Conservation (phyloP, 163 green algal genomes). For the Chloromonas sp. region DNA sequence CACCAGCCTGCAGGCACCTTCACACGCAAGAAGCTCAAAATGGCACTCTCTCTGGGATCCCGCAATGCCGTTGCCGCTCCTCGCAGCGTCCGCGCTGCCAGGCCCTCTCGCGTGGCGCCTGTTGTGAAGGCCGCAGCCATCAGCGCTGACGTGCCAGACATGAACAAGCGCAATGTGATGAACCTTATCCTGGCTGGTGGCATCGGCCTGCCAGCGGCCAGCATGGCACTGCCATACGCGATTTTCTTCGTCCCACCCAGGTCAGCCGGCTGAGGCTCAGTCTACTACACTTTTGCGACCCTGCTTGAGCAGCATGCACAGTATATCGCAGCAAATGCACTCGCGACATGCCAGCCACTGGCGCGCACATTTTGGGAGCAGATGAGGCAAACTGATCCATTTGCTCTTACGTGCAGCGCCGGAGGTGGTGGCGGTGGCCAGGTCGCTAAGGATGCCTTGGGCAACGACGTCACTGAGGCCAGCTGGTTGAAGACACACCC, state of each 20-base stretch:
- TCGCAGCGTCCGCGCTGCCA: background rate
- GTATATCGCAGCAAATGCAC: background rate
- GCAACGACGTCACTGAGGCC: conserved; percentile 83
- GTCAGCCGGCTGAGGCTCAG: conserved; percentile 13
- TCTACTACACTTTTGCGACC: too few relatives aligned
- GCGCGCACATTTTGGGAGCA: background rate
- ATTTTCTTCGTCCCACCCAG: conserved; percentile 75
- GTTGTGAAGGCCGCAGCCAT: background rate
- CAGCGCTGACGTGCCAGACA: conserved; percentile 62
- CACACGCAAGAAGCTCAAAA: background rate
- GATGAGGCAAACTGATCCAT: background rate
- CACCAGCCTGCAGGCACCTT: too few relatives aligned
- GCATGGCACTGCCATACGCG: conserved; percentile 58
- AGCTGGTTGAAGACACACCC: conserved; percentile 85
- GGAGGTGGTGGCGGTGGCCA: conserved; percentile 69
- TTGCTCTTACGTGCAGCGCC: conserved; percentile 39
- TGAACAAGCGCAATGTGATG: conserved; percentile 88
- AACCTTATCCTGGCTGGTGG: conserved; percentile 85
- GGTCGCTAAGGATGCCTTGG: conserved; percentile 89
- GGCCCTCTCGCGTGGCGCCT: background rate
- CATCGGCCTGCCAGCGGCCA: conserved; percentile 55
- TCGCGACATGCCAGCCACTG: background rate
- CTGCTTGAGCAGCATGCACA: too few relatives aligned
- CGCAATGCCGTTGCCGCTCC: background rate
- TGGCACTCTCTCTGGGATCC: background rate